These are phyloP conservation scores for Aspergillus vadensis DNA, from an alignment of 2,329 filamentous ascomycete species.

Conservation along the genomic window DNA sequence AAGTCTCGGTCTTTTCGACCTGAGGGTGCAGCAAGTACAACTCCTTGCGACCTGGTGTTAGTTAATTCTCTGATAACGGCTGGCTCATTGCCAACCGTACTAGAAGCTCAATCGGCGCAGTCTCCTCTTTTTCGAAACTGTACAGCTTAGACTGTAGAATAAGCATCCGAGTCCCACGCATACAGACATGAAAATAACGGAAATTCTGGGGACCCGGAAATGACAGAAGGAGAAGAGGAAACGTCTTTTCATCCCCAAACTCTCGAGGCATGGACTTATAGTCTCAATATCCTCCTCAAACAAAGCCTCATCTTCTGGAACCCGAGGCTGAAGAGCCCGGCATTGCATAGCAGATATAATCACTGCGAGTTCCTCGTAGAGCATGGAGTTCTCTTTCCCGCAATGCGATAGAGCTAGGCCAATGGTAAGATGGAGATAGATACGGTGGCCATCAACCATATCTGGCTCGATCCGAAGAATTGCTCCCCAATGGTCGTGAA, in stretches of 20 bases:
- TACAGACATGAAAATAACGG: background rate
- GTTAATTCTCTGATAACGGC: no score
- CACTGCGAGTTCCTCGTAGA: background rate
- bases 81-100: no score
- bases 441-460: background rate
- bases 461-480: background rate
- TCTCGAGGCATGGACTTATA: background rate
- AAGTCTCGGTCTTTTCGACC: no score
- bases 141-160: background rate
- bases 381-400: background rate
- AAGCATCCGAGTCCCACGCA: background rate
- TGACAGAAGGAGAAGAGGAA: background rate
- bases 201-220: background rate
- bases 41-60: no score
- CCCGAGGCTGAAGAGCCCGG: background rate
- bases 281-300: background rate
- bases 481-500: background rate
- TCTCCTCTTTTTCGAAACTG: background rate
- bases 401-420: background rate
- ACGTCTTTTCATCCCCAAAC: background rate
- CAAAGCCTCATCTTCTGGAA: background rate
- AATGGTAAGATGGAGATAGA: background rate
- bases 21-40: no score
- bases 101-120: background rate
- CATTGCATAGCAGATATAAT: slow-evolving; percentile 2